Conservation (phyloP, 805 yeast genomes). For the Saccharomycopsis fodiens region DNA sequence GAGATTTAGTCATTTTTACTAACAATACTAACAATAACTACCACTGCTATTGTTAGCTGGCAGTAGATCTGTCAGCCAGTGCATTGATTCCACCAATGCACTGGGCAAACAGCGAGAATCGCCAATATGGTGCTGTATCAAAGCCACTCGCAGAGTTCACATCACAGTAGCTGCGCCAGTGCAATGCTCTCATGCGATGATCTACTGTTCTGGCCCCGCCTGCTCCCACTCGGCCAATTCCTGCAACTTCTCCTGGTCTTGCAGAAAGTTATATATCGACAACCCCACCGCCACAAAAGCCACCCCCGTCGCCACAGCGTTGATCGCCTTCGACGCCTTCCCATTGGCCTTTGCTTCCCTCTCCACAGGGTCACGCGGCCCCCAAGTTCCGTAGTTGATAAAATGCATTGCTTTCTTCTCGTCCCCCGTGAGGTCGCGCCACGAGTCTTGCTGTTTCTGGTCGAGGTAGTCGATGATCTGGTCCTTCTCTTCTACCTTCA, state of each 20-base stretch:
- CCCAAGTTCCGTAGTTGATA: conserved; percentile 57
- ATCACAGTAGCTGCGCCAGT: no score
- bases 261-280: conserved; percentile 33
- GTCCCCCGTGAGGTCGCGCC: conserved; percentile 35
- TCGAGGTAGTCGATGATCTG: conserved; percentile 31
- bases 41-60: no score
- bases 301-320: conserved; percentile 12
- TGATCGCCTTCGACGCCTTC: conserved; percentile 7
- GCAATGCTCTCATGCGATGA: no score
- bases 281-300: conserved; percentile 17
- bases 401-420: conserved; percentile 54
- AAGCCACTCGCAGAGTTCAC: no score
- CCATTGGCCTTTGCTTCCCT: neutral
- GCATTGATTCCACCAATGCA: no score
- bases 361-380: conserved; percentile 42
- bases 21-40: no score
- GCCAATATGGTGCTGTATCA: no score
- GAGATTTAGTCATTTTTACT: no score
- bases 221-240: conserved; percentile 10
- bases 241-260: conserved; percentile 19
- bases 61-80: no score
- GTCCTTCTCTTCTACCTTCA: conserved; percentile 29
- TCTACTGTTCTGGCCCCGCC: conserved; percentile 15
- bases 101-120: no score
- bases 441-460: conserved; percentile 31